Conservation (phyloP, 352 stramenopile species). For the Elongisporangium senticosum region DNA sequence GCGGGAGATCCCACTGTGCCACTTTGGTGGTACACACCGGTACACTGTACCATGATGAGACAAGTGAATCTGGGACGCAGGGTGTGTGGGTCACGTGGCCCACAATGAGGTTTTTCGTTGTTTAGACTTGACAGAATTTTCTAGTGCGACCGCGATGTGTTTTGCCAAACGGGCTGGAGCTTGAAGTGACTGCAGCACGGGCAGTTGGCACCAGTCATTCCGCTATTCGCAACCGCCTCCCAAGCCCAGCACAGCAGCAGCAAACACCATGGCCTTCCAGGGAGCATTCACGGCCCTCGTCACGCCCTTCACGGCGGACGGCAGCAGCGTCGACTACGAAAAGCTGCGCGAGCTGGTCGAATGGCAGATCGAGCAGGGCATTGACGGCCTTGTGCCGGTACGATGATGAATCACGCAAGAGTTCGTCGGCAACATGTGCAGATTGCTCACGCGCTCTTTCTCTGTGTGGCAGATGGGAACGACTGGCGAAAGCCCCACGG, state of each 20-base stretch:
- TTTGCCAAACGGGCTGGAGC: constrained; percentile 9
- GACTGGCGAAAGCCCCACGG: constrained; percentile 94
- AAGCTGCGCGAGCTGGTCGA: constrained; percentile 90
- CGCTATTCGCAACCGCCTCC: constrained; percentile 5
- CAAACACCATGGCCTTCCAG: constrained; percentile 56
- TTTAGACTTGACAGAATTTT: constrained; percentile 12
- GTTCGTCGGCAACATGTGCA: background rate
- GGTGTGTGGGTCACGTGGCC: background rate
- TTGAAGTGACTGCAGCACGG: constrained; percentile 19
- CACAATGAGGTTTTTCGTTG: background rate
- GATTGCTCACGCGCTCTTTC: constrained; percentile 1
- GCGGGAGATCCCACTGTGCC: constrained; percentile 4
- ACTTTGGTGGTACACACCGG: background rate
- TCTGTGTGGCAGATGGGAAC: constrained; percentile 85
- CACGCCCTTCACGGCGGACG: constrained; percentile 93
- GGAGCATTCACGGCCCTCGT: constrained; percentile 92
- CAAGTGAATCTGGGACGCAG: background rate
- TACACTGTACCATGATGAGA: background rate
- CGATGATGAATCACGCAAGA: constrained; percentile 8
- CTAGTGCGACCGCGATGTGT: constrained; percentile 9
- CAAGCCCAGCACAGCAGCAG: constrained; percentile 1
- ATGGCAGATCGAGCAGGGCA: constrained; percentile 91
- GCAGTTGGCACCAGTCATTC: constrained; percentile 12
- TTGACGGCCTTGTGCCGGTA: constrained; percentile 95
- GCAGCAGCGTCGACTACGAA: constrained; percentile 89